Evolutionary conservation across 164 flowering plant species (phyloP).

Genomic region (Annona cherimola): DNA sequence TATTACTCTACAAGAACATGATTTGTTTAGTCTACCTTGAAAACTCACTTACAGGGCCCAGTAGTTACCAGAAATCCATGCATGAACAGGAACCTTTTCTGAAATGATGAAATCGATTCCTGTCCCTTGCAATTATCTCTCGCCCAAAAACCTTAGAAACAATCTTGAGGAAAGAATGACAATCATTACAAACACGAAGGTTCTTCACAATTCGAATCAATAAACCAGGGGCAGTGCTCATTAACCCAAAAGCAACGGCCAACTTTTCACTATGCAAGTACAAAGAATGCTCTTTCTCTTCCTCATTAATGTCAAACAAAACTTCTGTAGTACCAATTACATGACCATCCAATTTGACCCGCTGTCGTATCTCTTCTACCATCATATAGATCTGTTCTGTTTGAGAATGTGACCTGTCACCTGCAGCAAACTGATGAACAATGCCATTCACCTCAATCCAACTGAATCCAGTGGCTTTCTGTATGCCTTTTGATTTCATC

Average conservation of each 20-base stretch:
- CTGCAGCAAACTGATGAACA: slow-evolving; percentile 31
- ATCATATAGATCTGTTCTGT: slow-evolving; percentile 23
- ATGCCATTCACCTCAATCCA: slow-evolving; percentile 22
- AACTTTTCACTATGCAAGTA: slow-evolving; percentile 32
- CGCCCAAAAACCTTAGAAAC: slow-evolving; percentile 23
- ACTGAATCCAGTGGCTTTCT: slow-evolving; percentile 22
- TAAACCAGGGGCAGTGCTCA: slow-evolving; percentile 15
- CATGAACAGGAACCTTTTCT: slow-evolving; percentile 34
- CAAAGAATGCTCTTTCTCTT: slow-evolving; percentile 24
- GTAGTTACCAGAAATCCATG: slow-evolving; percentile 28
- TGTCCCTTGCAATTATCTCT: slow-evolving; percentile 30
- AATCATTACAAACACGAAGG: slow-evolving; percentile 36
- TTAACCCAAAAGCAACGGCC: slow-evolving; percentile 28
- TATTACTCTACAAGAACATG: not conserved
- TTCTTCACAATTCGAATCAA: slow-evolving; percentile 31
- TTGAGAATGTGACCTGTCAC: slow-evolving; percentile 26
- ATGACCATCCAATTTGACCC: slow-evolving; percentile 26
- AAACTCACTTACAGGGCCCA: not conserved
- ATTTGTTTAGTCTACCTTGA: not conserved
- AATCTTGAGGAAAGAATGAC: slow-evolving; percentile 31
- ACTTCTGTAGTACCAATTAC: slow-evolving; percentile 20
- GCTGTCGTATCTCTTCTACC: slow-evolving; percentile 27
- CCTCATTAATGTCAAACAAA: slow-evolving; percentile 31
- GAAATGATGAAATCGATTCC: slow-evolving; percentile 37
- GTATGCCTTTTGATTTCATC: slow-evolving; percentile 18